Evolutionary conservation across 805 yeast genomes (phyloP), one percentile per base, ranked within the genome.

Genomic region (Ogataea minuta): DNA sequence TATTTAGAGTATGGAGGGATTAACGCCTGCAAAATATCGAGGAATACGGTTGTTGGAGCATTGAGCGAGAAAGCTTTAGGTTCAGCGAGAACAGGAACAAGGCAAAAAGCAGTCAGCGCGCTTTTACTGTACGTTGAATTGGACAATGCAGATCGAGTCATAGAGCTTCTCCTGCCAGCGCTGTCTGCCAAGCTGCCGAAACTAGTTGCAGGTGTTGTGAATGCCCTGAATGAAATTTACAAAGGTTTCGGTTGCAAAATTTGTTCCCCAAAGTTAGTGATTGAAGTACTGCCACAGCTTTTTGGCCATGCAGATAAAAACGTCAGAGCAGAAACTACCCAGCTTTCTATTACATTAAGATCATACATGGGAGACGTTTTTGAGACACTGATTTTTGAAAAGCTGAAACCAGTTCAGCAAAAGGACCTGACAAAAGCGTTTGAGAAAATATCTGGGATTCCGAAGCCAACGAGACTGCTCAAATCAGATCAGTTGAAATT

Each of bases 391-490:
- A 63, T 88, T 27, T 75, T 87, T 39, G 75, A 82, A 3, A 79
- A 78, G 19, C 71, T 93, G 63, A 93, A 91, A 58, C 95, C 96
- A 0, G 87, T 89, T 14, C 98, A 91, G 60, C 91, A 87, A 62
- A 84, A 82, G 47, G 98, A 90, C 56, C 70, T 91, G 42, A 69
- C 77, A 6, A 76, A 77, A 24, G 79, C 77, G 17, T 87, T 91
- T 58, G 83, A 72, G 29, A 72, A 70, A 26, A 71, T 72, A 7
- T 63, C 57, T 12, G 57, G 50, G 3, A 52, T 55, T 2, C 77
- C 79, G 1, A 63, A 57, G 2, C 91, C 83, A 50, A 68, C 68
- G 34, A 64, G 91, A 49, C 62, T 71, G 11, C 68, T 87, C 15
- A 69, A 71, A 41, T 60, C 73, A 2, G 84, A 83, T 50, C 72